Conservation (phyloP, 257 asterid genomes). For the Capsicum pubescens region DNA sequence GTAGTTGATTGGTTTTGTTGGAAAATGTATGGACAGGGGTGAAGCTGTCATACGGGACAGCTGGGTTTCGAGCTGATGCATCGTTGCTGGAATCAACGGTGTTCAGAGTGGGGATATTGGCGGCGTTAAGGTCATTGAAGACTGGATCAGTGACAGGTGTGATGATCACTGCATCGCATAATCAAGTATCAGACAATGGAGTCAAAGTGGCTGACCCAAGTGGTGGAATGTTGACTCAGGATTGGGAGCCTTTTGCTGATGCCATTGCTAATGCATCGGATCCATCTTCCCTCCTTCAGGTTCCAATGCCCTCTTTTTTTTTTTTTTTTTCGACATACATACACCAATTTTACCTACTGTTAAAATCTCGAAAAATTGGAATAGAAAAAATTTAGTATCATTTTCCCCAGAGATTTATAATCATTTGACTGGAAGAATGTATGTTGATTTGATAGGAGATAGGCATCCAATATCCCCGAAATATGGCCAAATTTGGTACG, state of each 20-base stretch:
- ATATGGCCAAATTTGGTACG: too few relatives aligned
- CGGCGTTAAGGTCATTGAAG: constrained; percentile 79
- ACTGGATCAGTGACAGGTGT: constrained; percentile 70
- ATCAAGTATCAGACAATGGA: constrained; percentile 76
- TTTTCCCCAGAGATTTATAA: too few relatives aligned
- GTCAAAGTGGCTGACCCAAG: constrained; percentile 84
- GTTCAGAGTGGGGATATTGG: constrained; percentile 84
- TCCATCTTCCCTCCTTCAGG: constrained; percentile 69
- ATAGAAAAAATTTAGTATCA: not conserved
- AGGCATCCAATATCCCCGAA: too few relatives aligned
- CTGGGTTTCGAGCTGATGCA: constrained; percentile 89
- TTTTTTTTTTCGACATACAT: not conserved
- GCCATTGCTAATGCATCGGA: constrained; percentile 76
- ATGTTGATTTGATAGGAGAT: too few relatives aligned
- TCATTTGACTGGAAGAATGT: too few relatives aligned
- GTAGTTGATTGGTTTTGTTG: not conserved
- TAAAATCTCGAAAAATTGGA: not conserved
- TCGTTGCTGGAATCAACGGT: constrained; percentile 72
- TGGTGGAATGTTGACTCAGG: constrained; percentile 97
- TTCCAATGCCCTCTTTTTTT: constrained; percentile 25
- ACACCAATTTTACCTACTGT: not conserved
- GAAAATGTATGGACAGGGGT: constrained; percentile 47
- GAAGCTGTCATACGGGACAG: constrained; percentile 79
- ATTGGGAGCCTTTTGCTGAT: constrained; percentile 92
- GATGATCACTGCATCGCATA: constrained; percentile 98